phyloP scores from a whole-genome alignment of 345 rosid genomes.

The Citrus mangshanensis region DNA sequence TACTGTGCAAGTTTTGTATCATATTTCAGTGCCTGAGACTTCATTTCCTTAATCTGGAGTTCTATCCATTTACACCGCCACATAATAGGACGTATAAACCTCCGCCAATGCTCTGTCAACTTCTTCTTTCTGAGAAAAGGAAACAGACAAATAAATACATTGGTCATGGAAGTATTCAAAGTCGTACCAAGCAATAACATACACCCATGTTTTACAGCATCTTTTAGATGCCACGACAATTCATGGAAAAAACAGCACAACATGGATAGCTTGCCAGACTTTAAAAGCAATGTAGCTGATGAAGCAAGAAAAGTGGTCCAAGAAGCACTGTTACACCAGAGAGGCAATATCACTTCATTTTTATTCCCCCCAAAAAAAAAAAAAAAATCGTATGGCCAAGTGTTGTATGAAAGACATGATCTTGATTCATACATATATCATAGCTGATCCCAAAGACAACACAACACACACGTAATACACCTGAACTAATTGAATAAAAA shows the following conservation, averaged over 20 bases:
- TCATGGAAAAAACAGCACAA: background rate
- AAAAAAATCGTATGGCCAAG: background rate
- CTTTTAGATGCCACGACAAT: background rate
- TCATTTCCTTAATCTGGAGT: constrained; percentile 51
- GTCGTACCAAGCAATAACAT: background rate
- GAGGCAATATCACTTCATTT: background rate
- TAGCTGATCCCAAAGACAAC: background rate
- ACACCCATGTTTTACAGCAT: background rate
- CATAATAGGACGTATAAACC: constrained; percentile 62
- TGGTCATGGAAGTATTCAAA: background rate
- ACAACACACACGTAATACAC: background rate
- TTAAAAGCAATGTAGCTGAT: background rate
- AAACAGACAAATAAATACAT: background rate
- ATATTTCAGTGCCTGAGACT: constrained; percentile 53
- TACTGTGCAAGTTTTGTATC: constrained; percentile 51
- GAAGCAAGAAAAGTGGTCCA: background rate
- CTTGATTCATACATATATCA: background rate
- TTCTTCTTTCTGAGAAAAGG: constrained; percentile 53
- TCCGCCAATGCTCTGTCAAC: constrained; percentile 83
- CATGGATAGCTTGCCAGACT: background rate
- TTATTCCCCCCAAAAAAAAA: background rate
- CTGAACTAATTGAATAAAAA: background rate
- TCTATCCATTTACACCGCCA: constrained; percentile 92
- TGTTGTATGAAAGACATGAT: background rate
- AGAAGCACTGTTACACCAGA: background rate